phyloP scores from a whole-genome alignment of 2,329 filamentous ascomycete genomes.

The Colletotrichum melonis region DNA sequence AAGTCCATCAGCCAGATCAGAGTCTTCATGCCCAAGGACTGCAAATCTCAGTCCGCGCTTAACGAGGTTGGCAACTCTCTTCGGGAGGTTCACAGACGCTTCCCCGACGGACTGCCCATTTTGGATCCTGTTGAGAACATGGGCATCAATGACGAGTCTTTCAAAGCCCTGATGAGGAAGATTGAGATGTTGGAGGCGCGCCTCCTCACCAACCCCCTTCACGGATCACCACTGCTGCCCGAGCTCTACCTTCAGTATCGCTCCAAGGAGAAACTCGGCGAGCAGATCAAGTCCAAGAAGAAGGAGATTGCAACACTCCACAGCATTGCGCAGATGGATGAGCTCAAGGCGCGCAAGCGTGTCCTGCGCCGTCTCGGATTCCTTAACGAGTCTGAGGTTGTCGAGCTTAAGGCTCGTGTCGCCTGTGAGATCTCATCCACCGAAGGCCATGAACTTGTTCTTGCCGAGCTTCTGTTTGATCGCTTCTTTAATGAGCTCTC shows the following conservation, averaged over 20 bases:
- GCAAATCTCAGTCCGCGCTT: constrained; percentile 74
- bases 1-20: constrained; percentile 87
- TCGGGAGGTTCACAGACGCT: constrained; percentile 84
- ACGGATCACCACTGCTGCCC: constrained; percentile 86
- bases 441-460: constrained; percentile 89
- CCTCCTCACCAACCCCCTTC: constrained; percentile 87
- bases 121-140: constrained; percentile 97
- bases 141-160: constrained; percentile 90
- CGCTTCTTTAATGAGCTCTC: constrained; percentile 97
- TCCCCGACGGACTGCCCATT: constrained; percentile 90
- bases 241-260: constrained; percentile 90
- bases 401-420: constrained; percentile 95
- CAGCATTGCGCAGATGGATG: constrained; percentile 92
- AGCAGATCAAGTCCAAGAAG: constrained; percentile 88
- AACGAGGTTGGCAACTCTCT: constrained; percentile 76
- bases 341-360: constrained; percentile 95
- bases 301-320: constrained; percentile 87
- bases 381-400: constrained; percentile 94
- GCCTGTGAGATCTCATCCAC: constrained; percentile 97
- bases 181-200: constrained; percentile 96
- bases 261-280: constrained; percentile 78
- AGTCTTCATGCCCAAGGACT: constrained; percentile 83
- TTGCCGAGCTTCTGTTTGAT: constrained; percentile 95
- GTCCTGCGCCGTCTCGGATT: constrained; percentile 94
- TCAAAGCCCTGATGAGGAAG: constrained; percentile 93